These are phyloP conservation scores for Saturnispora quitensis DNA, from an alignment of 805 yeast genomes.

Conservation along the genomic window DNA sequence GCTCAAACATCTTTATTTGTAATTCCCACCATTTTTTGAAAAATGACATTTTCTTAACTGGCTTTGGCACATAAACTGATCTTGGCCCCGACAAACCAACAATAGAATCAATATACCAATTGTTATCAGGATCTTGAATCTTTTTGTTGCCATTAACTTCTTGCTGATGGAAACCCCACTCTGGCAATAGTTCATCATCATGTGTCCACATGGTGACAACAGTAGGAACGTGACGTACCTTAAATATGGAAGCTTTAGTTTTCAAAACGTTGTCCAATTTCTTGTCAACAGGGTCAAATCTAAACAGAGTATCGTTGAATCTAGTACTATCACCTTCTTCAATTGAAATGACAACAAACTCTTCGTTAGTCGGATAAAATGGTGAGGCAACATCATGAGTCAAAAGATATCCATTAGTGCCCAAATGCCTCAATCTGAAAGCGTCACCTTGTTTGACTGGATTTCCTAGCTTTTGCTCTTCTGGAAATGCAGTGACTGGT, in stretches of 20 bases:
- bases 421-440: conserved; percentile 72
- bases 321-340: conserved; percentile 46
- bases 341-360: conserved; percentile 63
- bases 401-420: conserved; percentile 68
- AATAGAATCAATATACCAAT: conserved; percentile 72
- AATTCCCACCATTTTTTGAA: conserved; percentile 82
- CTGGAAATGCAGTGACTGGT: conserved; percentile 45
- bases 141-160: conserved; percentile 95
- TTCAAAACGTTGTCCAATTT: conserved; percentile 44
- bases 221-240: conserved; percentile 73
- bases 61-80: conserved; percentile 53
- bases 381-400: conserved; percentile 98
- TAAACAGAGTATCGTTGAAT: conserved; percentile 71
- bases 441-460: conserved; percentile 62
- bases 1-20: conserved; percentile 82
- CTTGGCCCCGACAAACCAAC: conserved; percentile 57
- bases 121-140: conserved; percentile 52
- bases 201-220: conserved; percentile 94
- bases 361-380: conserved; percentile 83
- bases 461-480: conserved; percentile 31
- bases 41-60: conserved; percentile 57
- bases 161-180: conserved; percentile 88
- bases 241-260: conserved; percentile 62
- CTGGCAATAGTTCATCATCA: conserved; percentile 75
- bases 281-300: conserved; percentile 52